These are phyloP conservation scores for Pleurotus pulmonarius DNA, from an alignment of 768 basidiomycete species.

Conservation along the genomic window DNA sequence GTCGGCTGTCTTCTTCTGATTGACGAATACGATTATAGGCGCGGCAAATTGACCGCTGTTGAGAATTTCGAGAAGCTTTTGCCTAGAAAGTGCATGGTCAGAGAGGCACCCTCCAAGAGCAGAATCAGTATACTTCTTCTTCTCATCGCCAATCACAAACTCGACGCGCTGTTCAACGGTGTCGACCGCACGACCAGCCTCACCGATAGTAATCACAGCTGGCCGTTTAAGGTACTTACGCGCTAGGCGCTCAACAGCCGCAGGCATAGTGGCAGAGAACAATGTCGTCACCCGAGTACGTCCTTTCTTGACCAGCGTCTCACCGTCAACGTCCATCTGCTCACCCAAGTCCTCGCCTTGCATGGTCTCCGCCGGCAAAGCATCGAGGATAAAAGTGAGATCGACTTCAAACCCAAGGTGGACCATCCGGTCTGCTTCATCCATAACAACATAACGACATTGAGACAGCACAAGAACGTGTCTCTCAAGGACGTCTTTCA, in stretches of 20 bases:
- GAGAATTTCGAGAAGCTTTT: conserved; percentile 86
- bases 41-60: conserved; percentile 79
- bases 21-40: conserved; percentile 98
- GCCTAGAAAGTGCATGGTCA: conserved; percentile 39
- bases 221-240: conserved; percentile 92
- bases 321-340: conserved; percentile 76
- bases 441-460: conserved; percentile 99
- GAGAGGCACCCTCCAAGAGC: not conserved
- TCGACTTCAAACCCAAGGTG: conserved; percentile 95
- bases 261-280: conserved; percentile 98
- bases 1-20: conserved; percentile 99
- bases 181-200: conserved; percentile 96
- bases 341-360: conserved; percentile 78
- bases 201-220: conserved; percentile 96
- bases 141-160: conserved; percentile 89
- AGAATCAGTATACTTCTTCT: conserved; percentile 75
- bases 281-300: conserved; percentile 90
- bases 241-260: conserved; percentile 92
- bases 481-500: conserved; percentile 96
- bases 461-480: conserved; percentile 94
- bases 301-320: conserved; percentile 65
- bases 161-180: conserved; percentile 97
- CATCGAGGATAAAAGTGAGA: conserved; percentile 91
- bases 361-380: conserved; percentile 84
- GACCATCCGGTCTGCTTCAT: conserved; percentile 99